Percentiles rank a stretch among this genome's conserved stretches.
Evolutionary conservation across 78 protist species (phyloP).

Genomic region (Dictyostelium citrinum): DNA sequence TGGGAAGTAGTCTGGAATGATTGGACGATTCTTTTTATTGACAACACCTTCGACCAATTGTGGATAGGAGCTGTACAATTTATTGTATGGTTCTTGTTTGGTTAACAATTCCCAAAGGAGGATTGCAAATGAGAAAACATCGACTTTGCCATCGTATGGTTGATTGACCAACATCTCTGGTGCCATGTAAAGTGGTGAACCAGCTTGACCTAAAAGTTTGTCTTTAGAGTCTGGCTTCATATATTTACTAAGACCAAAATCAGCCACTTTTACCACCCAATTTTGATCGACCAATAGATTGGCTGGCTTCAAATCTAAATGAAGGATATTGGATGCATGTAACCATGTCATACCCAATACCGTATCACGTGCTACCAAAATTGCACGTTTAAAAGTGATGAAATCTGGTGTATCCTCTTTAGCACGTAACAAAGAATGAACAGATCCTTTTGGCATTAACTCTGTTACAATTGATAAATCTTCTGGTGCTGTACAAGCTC

Average conservation of each 20-base stretch:
- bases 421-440: slow-evolving; percentile 44
- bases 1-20: slow-evolving; percentile 49
- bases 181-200: slow-evolving; percentile 81
- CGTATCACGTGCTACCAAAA: slow-evolving; percentile 74
- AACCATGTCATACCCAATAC: slow-evolving; percentile 84
- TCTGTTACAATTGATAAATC: slow-evolving; percentile 75
- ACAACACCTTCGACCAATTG: slow-evolving; percentile 76
- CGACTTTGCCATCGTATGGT: slow-evolving; percentile 76
- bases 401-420: slow-evolving; percentile 74
- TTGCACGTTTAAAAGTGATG: slow-evolving; percentile 53
- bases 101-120: slow-evolving; percentile 76
- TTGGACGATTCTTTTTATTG: slow-evolving; percentile 59
- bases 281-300: slow-evolving; percentile 71
- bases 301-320: slow-evolving; percentile 77
- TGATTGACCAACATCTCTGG: slow-evolving; percentile 69
- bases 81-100: slow-evolving; percentile 77
- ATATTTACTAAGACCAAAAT: slow-evolving; percentile 63
- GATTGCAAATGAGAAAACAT: slow-evolving; percentile 79
- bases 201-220: slow-evolving; percentile 62
- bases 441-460: slow-evolving; percentile 80
- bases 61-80: slow-evolving; percentile 14
- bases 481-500: slow-evolving; percentile 75
- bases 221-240: slow-evolving; percentile 18
- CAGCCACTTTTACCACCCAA: slow-evolving; percentile 80
- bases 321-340: slow-evolving; percentile 63